Percentiles rank a stretch among this genome's conserved stretches.
Conservation (phyloP, 2,329 filamentous ascomycete species). For the Tolypocladium sp. region DNA sequence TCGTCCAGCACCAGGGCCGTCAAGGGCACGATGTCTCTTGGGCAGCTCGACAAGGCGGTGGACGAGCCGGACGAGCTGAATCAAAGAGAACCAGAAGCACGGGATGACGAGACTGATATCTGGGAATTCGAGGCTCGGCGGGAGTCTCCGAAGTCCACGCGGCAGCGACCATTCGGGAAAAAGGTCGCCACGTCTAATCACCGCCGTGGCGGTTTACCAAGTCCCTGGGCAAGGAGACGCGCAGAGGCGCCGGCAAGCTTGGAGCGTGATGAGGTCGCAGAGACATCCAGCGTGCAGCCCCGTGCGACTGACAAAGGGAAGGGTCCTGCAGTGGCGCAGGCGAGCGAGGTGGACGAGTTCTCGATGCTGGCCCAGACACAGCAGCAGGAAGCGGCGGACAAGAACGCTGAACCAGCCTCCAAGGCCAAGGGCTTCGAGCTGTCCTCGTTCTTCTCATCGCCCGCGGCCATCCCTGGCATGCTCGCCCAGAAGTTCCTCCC, state of each 20-base stretch:
- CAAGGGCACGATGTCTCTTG: constrained; percentile 1
- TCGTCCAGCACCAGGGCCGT: constrained; percentile 2
- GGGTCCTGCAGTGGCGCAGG: constrained; percentile 2
- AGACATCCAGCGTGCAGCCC: constrained; percentile 4
- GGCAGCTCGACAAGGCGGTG: constrained; percentile 7
- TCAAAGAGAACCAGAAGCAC: constrained; percentile 4
- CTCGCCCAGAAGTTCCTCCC: constrained; percentile 21
- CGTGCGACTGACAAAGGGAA: constrained; percentile 3
- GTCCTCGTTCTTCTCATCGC: constrained; percentile 49
- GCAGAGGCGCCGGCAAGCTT: constrained; percentile 2
- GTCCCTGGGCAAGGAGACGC: constrained; percentile 27
- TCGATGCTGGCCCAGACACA: constrained; percentile 30
- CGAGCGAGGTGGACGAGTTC: constrained; percentile 28
- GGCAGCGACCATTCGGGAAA: constrained; percentile 20
- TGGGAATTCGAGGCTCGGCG: constrained; percentile 50
- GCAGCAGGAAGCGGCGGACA: constrained; percentile 8
- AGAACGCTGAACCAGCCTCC: constrained; percentile 11
- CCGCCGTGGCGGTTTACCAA: constrained; percentile 20
- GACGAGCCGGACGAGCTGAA: constrained; percentile 8
- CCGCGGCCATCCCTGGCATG: constrained; percentile 29
- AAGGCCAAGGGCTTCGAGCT: constrained; percentile 34
- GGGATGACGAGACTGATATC: constrained; percentile 39
- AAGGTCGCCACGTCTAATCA: constrained; percentile 10
- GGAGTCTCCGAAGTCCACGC: constrained; percentile 24
- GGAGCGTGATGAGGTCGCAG: constrained; percentile 4